Conservation (phyloP, 768 basidiomycete genomes). For the Suillus decipiens region DNA sequence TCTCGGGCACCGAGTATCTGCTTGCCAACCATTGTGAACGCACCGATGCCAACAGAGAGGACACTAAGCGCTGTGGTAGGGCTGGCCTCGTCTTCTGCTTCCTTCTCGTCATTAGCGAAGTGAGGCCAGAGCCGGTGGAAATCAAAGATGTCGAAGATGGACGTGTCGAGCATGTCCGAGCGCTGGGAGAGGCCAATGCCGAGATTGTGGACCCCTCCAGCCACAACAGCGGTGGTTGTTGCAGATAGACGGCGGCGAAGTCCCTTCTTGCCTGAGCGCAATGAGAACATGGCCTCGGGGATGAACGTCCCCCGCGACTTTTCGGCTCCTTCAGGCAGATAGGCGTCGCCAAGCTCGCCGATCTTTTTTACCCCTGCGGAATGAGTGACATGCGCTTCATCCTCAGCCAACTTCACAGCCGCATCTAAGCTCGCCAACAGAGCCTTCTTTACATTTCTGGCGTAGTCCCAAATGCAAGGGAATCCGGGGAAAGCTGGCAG, state of each 20-base stretch:
- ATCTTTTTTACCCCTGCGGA: slow-evolving; percentile 66
- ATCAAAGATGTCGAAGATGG: slow-evolving; percentile 85
- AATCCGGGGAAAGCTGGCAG: slow-evolving; percentile 87
- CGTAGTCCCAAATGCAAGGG: slow-evolving; percentile 83
- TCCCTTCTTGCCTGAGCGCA: slow-evolving; percentile 45
- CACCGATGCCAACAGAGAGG: slow-evolving; percentile 78
- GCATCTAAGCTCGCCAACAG: slow-evolving; percentile 82
- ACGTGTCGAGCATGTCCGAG: slow-evolving; percentile 75
- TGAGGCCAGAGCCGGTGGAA: slow-evolving; percentile 74
- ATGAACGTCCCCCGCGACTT: slow-evolving; percentile 83
- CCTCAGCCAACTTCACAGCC: slow-evolving; percentile 77
- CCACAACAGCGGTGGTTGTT: slow-evolving; percentile 56
- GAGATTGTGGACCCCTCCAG: slow-evolving; percentile 78
- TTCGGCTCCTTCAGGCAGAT: slow-evolving; percentile 82
- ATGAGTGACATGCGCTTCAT: slow-evolving; percentile 76
- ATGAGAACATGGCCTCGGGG: slow-evolving; percentile 96
- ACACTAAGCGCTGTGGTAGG: slow-evolving; percentile 68
- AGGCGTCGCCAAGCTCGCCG: slow-evolving; percentile 66
- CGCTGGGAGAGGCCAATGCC: slow-evolving; percentile 82
- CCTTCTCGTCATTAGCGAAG: slow-evolving; percentile 53
- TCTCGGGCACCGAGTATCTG: slow-evolving; percentile 75
- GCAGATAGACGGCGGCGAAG: slow-evolving; percentile 36
- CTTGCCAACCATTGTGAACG: slow-evolving; percentile 87
- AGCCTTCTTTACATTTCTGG: slow-evolving; percentile 70
- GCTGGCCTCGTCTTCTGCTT: slow-evolving; percentile 37